These are phyloP conservation scores for Trametes gibbosa DNA, from an alignment of 768 basidiomycete genomes.

Conservation along the genomic window DNA sequence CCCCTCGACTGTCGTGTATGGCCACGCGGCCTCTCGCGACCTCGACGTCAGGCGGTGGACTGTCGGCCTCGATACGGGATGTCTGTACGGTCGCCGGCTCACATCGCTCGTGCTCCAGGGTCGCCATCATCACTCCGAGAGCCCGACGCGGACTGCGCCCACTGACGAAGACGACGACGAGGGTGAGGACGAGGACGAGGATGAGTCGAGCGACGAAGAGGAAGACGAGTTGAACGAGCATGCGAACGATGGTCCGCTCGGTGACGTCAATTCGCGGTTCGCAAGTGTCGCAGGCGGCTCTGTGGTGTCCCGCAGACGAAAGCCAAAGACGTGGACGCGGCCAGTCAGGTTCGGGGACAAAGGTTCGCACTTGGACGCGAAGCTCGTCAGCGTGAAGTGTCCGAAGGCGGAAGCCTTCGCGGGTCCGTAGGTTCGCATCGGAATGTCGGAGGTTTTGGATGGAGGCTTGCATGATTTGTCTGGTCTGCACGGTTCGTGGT, in stretches of 20 bases:
- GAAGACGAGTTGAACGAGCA: constrained; percentile 21
- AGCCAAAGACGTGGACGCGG: constrained; percentile 27
- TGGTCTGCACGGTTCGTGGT: background rate
- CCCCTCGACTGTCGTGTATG: constrained; percentile 81
- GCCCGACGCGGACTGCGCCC: background rate
- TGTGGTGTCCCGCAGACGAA: constrained; percentile 17
- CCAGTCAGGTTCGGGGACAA: constrained; percentile 57
- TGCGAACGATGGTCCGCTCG: constrained; percentile 15
- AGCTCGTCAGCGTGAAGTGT: constrained; percentile 45
- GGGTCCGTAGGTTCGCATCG: background rate
- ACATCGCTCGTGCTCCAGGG: constrained; percentile 64
- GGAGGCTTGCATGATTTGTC: background rate
- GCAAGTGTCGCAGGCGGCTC: constrained; percentile 8
- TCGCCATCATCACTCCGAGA: background rate
- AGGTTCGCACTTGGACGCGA: constrained; percentile 37
- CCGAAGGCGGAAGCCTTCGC: constrained; percentile 17
- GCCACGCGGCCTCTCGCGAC: constrained; percentile 77
- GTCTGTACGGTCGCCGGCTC: constrained; percentile 64
- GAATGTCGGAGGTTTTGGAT: background rate
- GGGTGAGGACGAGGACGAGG: constrained; percentile 26
- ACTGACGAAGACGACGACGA: constrained; percentile 12
- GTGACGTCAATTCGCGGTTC: constrained; percentile 8
- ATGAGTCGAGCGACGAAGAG: constrained; percentile 21
- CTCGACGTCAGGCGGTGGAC: constrained; percentile 83
- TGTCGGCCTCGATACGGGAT: constrained; percentile 84